Base-by-base conservation (phyloP, 2,329 filamentous ascomycete genomes). In the Aspergillus terreus region DNA sequence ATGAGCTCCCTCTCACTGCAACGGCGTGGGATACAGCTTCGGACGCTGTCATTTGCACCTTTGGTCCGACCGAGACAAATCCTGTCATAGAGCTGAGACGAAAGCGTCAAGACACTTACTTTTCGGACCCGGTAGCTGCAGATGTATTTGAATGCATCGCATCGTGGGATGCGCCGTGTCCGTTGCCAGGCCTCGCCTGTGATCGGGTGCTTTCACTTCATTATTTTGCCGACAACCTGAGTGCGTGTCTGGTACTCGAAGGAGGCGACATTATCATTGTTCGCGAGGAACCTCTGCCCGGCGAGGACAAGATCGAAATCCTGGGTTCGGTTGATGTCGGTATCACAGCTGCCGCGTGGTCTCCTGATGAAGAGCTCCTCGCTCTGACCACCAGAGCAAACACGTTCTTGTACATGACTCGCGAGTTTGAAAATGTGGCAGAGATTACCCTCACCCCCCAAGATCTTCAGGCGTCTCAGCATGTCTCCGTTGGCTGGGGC, bases 401-500 rank as follows among this genome's bases (percentile, higher is more conserved):
- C 54, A 94, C 89, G 0, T 78, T 94, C 27, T 79, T 97, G 51
- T 90, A 96, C 66, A 96, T 99, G 92, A 96, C 91, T 50, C 82
- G 91, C 56, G 84, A 86, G 23, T 95, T 97, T 59, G 92, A 97
- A 61, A 86, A 86, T 51, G 84, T 95, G 40, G 83, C 87, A 32
- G 88, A 92, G 70, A 80, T 88, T 47, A 76, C 79, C 32, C 84
- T 97, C 69, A 83, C 82, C 0, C 68, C 77, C 0, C 89, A 92
- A 42, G 92, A 95, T 71, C 81, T 95, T 57, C 87, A 87, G 61
- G 83, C 84, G n/a, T 97, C 88, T 23, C 94, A 87, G 69, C 92
- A 96, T 76, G 94, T 96, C 51, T 95, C 91, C 17, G 92, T 99
- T 19, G 94, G 94, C 46, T 99, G 94, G 94, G 94, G 94, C 53